A percentile compares a stretch with the other conserved stretches of the same genome.
phyloP scores from a whole-genome alignment of 495 filamentous ascomycete species.

The Cercophora newfieldiana region DNA sequence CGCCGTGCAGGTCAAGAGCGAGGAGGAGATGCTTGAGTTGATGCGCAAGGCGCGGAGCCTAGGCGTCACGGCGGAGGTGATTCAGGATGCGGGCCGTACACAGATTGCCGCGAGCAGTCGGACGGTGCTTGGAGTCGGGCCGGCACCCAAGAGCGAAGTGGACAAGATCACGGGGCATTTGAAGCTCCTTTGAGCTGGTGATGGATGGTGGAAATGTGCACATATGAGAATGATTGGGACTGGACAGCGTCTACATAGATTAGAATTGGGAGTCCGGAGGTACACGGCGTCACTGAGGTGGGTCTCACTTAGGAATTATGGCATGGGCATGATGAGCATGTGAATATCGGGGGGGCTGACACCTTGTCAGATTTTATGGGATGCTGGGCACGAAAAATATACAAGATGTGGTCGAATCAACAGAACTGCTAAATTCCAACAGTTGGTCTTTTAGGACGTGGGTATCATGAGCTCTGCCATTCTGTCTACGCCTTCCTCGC shows the following conservation, averaged over 20 bases:
- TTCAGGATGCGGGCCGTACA: constrained; percentile 93
- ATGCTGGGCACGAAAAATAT: too few relatives aligned
- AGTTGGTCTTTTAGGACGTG: constrained; percentile 13
- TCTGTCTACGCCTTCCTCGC: constrained; percentile 45
- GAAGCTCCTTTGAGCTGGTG: constrained; percentile 68
- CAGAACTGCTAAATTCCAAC: too few relatives aligned
- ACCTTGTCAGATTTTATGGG: too few relatives aligned
- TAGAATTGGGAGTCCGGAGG: not conserved
- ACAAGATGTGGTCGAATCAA: too few relatives aligned
- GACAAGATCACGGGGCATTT: constrained; percentile 84
- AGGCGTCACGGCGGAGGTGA: constrained; percentile 82
- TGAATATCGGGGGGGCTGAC: too few relatives aligned
- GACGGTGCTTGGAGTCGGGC: constrained; percentile 86
- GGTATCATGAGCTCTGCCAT: constrained; percentile 31
- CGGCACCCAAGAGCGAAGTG: constrained; percentile 83
- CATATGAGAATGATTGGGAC: not conserved
- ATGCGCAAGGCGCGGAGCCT: constrained; percentile 78
- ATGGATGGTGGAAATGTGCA: not conserved
- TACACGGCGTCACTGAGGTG: not conserved
- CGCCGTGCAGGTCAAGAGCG: constrained; percentile 78
- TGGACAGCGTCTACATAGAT: not conserved
- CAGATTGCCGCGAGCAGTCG: constrained; percentile 92
- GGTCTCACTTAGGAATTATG: too few relatives aligned
- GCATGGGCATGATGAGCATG: too few relatives aligned
- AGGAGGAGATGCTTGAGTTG: constrained; percentile 77